Conservation (phyloP, 768 basidiomycete genomes). For the Auriscalpium microsporum region DNA sequence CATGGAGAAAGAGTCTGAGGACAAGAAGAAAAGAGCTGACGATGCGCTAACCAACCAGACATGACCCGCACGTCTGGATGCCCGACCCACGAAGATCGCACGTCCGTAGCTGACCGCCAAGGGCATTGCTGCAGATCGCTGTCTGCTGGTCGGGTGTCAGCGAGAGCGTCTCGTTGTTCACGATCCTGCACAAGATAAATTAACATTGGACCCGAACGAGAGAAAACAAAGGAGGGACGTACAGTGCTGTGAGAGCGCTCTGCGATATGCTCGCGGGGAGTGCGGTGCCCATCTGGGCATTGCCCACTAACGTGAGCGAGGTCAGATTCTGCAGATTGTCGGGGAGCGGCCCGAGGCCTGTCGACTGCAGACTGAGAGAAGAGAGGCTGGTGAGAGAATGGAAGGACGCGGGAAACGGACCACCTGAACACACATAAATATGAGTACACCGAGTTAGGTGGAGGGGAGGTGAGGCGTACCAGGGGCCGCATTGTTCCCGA, state of each 20-base stretch:
- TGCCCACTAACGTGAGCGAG: constrained; percentile 31
- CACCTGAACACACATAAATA: constrained; percentile 22
- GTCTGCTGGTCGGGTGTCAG: constrained; percentile 9
- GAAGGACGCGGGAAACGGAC: constrained; percentile 33
- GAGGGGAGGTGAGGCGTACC: constrained; percentile 21
- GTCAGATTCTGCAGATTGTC: constrained; percentile 27
- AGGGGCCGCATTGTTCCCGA: constrained; percentile 35
- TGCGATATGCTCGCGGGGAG: constrained; percentile 29
- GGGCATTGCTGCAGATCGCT: constrained; percentile 1
- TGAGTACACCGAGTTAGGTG: background rate
- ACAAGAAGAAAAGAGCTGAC: background rate
- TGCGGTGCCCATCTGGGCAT: constrained; percentile 29
- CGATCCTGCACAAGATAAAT: constrained; percentile 5
- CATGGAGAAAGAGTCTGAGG: background rate
- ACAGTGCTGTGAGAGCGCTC: constrained; percentile 33
- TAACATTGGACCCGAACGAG: background rate
- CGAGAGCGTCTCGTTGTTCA: constrained; percentile 10
- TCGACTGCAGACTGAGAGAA: constrained; percentile 34
- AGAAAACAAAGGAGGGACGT: constrained; percentile 13
- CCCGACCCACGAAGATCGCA: constrained; percentile 15
- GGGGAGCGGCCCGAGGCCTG: constrained; percentile 29
- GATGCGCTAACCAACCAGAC: constrained; percentile 8
- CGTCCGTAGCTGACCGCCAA: constrained; percentile 2
- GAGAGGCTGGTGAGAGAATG: constrained; percentile 28
- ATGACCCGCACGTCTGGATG: constrained; percentile 11